Evolutionary conservation across 2,329 filamentous ascomycete species (phyloP).

Genomic region (Escovopsis sp.): DNA sequence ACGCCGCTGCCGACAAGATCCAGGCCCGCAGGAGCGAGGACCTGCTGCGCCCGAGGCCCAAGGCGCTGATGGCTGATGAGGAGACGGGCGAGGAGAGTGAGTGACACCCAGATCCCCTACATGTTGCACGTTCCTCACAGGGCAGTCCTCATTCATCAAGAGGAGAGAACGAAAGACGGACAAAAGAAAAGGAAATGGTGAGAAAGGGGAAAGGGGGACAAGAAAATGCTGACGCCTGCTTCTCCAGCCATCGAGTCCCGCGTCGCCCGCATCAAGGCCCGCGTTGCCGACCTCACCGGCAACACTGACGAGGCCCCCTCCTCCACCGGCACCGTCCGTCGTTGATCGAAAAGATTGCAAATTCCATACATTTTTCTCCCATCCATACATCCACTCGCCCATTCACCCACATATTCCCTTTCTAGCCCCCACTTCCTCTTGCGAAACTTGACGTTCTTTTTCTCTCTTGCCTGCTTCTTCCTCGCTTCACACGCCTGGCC

Average conservation of each 20-base stretch:
- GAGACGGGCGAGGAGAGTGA: constrained; percentile 93
- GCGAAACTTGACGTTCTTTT: background rate
- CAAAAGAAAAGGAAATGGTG: no score
- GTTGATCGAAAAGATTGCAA: constrained; percentile 4
- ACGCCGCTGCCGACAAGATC: constrained; percentile 70
- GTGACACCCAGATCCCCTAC: constrained; percentile 20
- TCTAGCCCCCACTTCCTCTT: no score
- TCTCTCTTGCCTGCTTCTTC: background rate
- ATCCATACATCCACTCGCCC: no score
- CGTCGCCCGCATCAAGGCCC: constrained; percentile 92
- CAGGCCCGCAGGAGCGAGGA: constrained; percentile 50
- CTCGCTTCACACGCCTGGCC: no score
- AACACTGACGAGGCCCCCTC: constrained; percentile 51
- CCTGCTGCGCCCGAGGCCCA: constrained; percentile 40
- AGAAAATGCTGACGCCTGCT: constrained; percentile 9
- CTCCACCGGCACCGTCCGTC: constrained; percentile 9
- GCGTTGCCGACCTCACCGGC: constrained; percentile 84
- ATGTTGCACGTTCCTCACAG: background rate
- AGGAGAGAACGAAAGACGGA: no score
- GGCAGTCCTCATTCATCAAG: no score
- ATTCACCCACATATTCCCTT: no score
- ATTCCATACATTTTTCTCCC: no score
- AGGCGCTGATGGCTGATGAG: constrained; percentile 52
- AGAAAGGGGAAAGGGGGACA: no score
- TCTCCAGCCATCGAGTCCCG: constrained; percentile 79